Conservation (phyloP, 176 grass and related monocot genomes). For the Oryza meyeriana region DNA sequence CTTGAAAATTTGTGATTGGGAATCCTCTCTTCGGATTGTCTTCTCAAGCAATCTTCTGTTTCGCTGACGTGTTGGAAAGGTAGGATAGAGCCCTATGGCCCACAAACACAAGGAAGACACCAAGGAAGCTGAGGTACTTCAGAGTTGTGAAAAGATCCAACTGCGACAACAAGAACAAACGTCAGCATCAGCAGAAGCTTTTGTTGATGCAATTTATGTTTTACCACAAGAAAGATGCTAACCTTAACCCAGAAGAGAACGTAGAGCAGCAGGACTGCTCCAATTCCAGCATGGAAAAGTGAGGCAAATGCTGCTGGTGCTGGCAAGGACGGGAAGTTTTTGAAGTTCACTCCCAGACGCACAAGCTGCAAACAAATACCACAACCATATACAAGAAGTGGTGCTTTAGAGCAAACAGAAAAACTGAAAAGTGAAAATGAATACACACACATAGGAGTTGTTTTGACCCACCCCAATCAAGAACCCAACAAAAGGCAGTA, state of each 20-base stretch:
- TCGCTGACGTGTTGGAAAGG: slow-evolving; percentile 47
- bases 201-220: not conserved
- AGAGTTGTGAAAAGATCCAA: slow-evolving; percentile 96
- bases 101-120: slow-evolving; percentile 63
- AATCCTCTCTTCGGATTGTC: not conserved
- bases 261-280: slow-evolving; percentile 81
- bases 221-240: slow-evolving; percentile 7
- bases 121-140: slow-evolving; percentile 67
- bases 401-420: not conserved
- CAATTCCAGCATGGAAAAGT: slow-evolving; percentile 82
- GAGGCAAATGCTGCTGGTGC: slow-evolving; percentile 60
- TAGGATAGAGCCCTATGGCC: slow-evolving; percentile 80
- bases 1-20: slow-evolving; percentile 15
- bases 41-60: slow-evolving; percentile 85
- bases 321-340: slow-evolving; percentile 69
- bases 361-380: slow-evolving; percentile 50
- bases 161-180: slow-evolving; percentile 37
- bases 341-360: slow-evolving; percentile 77
- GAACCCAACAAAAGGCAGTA: slow-evolving; percentile 75
- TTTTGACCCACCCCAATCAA: slow-evolving; percentile 71
- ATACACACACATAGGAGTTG: not conserved
- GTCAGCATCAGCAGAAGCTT: not conserved
- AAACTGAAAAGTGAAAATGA: not conserved
- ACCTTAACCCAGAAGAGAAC: slow-evolving; percentile 97
- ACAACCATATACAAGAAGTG: not conserved